phyloP scores from a whole-genome alignment of 73 alveolate genomes.

The Paramecium sexaurelia region DNA sequence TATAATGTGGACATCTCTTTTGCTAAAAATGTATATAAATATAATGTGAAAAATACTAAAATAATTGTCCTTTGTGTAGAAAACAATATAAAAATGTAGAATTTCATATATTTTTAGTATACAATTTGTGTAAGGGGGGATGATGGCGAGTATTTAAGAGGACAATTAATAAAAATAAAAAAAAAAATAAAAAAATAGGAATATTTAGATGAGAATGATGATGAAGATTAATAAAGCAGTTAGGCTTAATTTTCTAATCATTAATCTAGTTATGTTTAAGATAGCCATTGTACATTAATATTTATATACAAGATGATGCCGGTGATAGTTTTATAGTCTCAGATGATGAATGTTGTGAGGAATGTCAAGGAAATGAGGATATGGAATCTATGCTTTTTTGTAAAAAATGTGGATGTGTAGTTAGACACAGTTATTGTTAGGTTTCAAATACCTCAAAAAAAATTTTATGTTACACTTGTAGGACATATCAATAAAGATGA shows the following conservation, averaged over 20 bases:
- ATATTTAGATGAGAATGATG: conserved; percentile 1
- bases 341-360: conserved; percentile 21
- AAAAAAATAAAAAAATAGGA: not conserved
- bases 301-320: not conserved
- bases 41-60: conserved; percentile 28
- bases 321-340: conserved; percentile 23
- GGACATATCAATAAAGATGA: conserved; percentile 18
- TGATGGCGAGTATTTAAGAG: conserved; percentile 22
- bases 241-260: not conserved
- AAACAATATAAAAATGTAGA: not conserved
- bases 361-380: not conserved
- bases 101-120: not conserved
- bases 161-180: not conserved
- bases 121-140: conserved; percentile 13
- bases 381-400: conserved; percentile 17
- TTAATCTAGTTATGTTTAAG: not conserved
- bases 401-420: not conserved
- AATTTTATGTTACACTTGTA: not conserved
- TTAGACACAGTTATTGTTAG: too few relatives aligned
- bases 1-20: not conserved
- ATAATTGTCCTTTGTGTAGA: conserved; percentile 31
- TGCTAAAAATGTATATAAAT: not conserved
- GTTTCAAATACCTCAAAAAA: not conserved
- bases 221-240: not conserved
- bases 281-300: not conserved